Evolutionary conservation across 2,329 filamentous ascomycete species (phyloP), one percentile per base, ranked within the genome.

Genomic region (Nothopassalora personata): DNA sequence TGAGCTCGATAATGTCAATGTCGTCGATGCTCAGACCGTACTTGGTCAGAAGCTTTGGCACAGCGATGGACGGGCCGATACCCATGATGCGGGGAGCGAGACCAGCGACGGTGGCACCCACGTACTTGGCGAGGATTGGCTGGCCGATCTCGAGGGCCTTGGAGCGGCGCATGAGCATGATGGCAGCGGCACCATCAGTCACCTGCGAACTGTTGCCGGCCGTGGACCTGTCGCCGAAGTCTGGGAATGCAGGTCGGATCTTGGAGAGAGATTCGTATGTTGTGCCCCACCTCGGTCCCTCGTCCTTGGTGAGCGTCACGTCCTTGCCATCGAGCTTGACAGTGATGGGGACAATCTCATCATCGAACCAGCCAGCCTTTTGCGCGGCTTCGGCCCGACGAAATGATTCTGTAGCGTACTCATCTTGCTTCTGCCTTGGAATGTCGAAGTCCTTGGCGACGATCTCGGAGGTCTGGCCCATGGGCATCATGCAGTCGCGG

Each of bases 381-480:
- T 97, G 94, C 0, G 94, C 92, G 46, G 76, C 81, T 80, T 99
- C 94, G 30, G 94, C 94, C 51, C 91, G 84, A 65, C 86, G 84
- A 80, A 91, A 99, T 49, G 87, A 91, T 79, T 95, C 91, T 9
- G 89, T 89, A 0, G 94, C 90, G 74, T 86, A 97, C 66, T 82
- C 80, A 76, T 99, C 94, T 78, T 97, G 90, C 73, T 79, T 77
- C 72, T 92, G 86, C 61, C 94, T 85, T 1, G 84, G 78, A 72
- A 99, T 87, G 72, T 88, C 84, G 75, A 97, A 97, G 77, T 97
- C 94, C 52, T 85, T 85, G 68, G 88, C 91, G 30, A 99, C 91
- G 73, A 97, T 97, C 80, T 99, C 94, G 60, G 88, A 93, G 2
- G 94, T 99, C 84, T 96, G 95, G 23, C 94, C 94, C 94, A 99